These are phyloP conservation scores for Xylariaceae sp. DNA, from an alignment of 2,329 filamentous ascomycete genomes.

Conservation along the genomic window DNA sequence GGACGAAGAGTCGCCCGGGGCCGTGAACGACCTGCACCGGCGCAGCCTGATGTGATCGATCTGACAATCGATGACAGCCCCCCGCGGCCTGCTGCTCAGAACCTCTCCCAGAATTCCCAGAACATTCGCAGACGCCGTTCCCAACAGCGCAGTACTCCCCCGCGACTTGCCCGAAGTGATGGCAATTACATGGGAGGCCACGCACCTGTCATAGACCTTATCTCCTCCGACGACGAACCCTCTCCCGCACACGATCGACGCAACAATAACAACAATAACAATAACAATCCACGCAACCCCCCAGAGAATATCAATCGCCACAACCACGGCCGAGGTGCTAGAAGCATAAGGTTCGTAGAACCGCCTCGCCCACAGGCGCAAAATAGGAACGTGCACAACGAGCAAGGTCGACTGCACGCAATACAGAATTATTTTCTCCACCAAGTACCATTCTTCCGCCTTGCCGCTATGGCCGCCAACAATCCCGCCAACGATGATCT, in stretches of 20 bases:
- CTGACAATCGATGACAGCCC: slow-evolving; percentile 21
- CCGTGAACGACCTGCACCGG: slow-evolving; percentile 7
- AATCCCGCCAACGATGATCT: slow-evolving; percentile 22
- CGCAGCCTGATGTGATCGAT: slow-evolving; percentile 20
- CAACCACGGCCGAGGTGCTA: slow-evolving; percentile 3
- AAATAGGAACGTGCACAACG: neutral
- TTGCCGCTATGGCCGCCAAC: no score
- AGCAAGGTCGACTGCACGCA: slow-evolving; percentile 4
- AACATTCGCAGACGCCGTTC: slow-evolving; percentile 19
- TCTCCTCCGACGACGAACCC: slow-evolving; percentile 24
- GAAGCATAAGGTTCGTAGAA: slow-evolving; percentile 5
- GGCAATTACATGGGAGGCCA: slow-evolving; percentile 20
- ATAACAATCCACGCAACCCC: neutral
- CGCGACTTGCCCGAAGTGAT: slow-evolving; percentile 25
- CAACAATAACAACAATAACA: neutral
- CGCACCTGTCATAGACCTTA: slow-evolving; percentile 21
- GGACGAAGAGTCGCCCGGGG: slow-evolving; percentile 4
- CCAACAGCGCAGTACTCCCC: slow-evolving; percentile 18
- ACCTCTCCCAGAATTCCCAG: slow-evolving; percentile 8
- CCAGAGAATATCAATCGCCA: slow-evolving; percentile 1
- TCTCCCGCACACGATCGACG: neutral
- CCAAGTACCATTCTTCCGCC: slow-evolving; percentile 17
- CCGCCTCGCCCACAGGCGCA: neutral
- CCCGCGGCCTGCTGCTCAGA: slow-evolving; percentile 4
- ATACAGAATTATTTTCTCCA: slow-evolving; percentile 13